Percentiles rank a stretch among this genome's conserved stretches.
Evolutionary conservation across 352 stramenopile genomes (phyloP).

Genomic region (Pythium diclinum): DNA sequence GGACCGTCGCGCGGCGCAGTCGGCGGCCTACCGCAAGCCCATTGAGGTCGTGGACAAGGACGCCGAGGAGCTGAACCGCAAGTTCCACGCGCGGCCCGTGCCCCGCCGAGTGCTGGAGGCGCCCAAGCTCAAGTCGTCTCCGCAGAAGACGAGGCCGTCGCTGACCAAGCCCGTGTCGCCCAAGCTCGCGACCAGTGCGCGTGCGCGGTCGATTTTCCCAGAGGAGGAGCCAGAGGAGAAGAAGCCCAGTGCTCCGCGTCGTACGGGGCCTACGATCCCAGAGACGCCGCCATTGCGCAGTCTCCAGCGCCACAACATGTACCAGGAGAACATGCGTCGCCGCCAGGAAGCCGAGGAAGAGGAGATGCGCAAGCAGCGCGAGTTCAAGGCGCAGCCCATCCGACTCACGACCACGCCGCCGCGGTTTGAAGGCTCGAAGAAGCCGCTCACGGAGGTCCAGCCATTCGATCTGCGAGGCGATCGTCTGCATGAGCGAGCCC

Average conservation of each 20-base stretch:
- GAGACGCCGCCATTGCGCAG: conserved; percentile 74
- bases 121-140: conserved; percentile 25
- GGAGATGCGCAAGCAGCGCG: conserved; percentile 45
- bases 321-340: conserved; percentile 67
- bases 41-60: conserved; percentile 67
- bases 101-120: conserved; percentile 51
- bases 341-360: conserved; percentile 56
- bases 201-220: conserved; percentile 21
- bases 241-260: conserved; percentile 21
- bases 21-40: conserved; percentile 47
- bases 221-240: conserved; percentile 35
- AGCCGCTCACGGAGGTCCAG: conserved; percentile 64
- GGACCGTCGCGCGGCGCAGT: conserved; percentile 43
- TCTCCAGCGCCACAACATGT: conserved; percentile 65
- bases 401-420: conserved; percentile 48
- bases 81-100: conserved; percentile 76
- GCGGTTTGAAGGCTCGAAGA: conserved; percentile 66
- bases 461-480: conserved; percentile 64
- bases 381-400: conserved; percentile 76
- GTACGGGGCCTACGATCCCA: conserved; percentile 45
- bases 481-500: conserved; percentile 51
- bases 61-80: conserved; percentile 63
- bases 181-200: conserved; percentile 43
- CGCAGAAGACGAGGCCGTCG: conserved; percentile 25
- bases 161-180: conserved; percentile 46